Base-by-base conservation (phyloP, 1,284 basidiomycete species). In the Athelia sp. region DNA sequence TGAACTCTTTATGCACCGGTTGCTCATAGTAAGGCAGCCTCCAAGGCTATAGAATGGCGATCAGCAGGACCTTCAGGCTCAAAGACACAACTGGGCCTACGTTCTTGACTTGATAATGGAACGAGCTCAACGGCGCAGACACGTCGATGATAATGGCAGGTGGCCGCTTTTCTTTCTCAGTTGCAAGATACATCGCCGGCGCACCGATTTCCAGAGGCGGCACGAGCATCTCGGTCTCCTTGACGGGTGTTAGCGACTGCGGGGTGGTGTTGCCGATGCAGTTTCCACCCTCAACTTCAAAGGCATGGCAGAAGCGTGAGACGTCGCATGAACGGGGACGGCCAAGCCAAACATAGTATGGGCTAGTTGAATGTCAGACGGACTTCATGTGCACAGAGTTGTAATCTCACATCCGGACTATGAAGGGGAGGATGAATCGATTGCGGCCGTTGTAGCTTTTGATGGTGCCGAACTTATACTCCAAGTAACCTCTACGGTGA, bases 261-360 rank as follows among this genome's bases (percentile, higher is more conserved):
- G 83, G 67, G 45, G 79, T 65, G 60, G 69, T 60, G 47, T 79
- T 75, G 45, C 84, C 78, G 48, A 83, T 71, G 54, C 71, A 72
- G 64, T 89, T 89, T 31, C 86, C 86, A 4, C 84, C 76, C 52
- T 90, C 85, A 22, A 83, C 68, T 59, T 88, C 84, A 58, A 88
- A 90, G 0, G 82, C 81, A 55, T 84, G 76, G 46, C 78, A 73
- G 31, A 79, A 75, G 11, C 69, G 67, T 4, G 79, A 78, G 15
- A 84, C 80, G 58, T 88, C 82, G 49, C 82, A 78, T 17, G 75
- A 67, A 24, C 86, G 79, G 23, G 82, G 80, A 50, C 85, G 83
- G 15, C 88, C 88, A 29, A 91, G 72, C 82, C 86, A 90, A 58
- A 90, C 84, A 63, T 91, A 91, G 68, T 81, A 83, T 0, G 82